These are phyloP conservation scores for Pyropia yezoensis DNA, from an alignment of 23 red algal species.

Conservation along the genomic window DNA sequence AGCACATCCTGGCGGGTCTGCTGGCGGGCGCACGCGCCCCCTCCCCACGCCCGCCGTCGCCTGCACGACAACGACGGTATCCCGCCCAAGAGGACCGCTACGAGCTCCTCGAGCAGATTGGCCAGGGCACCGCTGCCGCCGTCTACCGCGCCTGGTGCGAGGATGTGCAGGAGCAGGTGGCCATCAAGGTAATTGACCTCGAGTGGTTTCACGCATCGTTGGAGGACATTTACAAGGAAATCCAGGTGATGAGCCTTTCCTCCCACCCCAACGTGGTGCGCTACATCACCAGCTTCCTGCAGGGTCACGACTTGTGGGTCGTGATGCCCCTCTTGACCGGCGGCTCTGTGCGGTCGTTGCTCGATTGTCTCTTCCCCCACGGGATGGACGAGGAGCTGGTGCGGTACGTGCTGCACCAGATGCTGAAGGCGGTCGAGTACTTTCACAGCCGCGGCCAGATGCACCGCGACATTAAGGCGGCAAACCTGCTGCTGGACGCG, in stretches of 20 bases:
- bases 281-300: slow-evolving; percentile 83
- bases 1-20: background rate
- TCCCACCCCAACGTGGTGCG: slow-evolving; percentile 91
- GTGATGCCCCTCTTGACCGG: slow-evolving; percentile 98
- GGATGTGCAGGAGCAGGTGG: slow-evolving; percentile 73
- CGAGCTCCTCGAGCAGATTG: slow-evolving; percentile 91
- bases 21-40: slow-evolving; percentile 6
- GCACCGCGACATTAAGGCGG: slow-evolving; percentile 90
- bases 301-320: slow-evolving; percentile 83
- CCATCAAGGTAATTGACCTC: slow-evolving; percentile 91
- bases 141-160: slow-evolving; percentile 89
- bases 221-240: slow-evolving; percentile 90
- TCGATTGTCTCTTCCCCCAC: slow-evolving; percentile 47
- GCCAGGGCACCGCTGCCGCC: slow-evolving; percentile 58
- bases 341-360: slow-evolving; percentile 68
- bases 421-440: slow-evolving; percentile 76
- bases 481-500: slow-evolving; percentile 67
- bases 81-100: slow-evolving; percentile 24
- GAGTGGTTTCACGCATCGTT: slow-evolving; percentile 81
- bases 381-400: slow-evolving; percentile 59
- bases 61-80: background rate
- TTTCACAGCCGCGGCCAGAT: slow-evolving; percentile 90
- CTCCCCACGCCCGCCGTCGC: slow-evolving; percentile 40
- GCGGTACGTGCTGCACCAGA: slow-evolving; percentile 69
- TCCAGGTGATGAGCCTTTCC: slow-evolving; percentile 93